Evolutionary conservation across 192 early-diverging fungal genomes (phyloP).

Genomic region (Chytriomyces hyalinus): DNA sequence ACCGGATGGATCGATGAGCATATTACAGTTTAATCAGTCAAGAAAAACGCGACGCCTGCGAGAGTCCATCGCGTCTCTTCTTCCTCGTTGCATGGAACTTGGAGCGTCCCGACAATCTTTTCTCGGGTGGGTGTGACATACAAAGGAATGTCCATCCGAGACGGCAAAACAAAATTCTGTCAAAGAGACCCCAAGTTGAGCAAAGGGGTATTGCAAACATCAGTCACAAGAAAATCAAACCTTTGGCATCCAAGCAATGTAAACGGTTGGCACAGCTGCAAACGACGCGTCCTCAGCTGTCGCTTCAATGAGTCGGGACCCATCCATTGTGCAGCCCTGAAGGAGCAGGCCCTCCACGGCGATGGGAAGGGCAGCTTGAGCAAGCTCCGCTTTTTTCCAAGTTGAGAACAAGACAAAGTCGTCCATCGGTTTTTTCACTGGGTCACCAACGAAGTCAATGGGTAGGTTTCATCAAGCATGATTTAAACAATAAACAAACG

Average conservation of each 20-base stretch:
- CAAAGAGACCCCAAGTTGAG: too few relatives aligned
- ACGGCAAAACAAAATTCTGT: constrained; percentile 1
- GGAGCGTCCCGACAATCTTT: constrained; percentile 41
- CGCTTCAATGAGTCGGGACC: constrained; percentile 43
- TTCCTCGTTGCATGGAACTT: constrained; percentile 42
- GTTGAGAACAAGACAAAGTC: constrained; percentile 46
- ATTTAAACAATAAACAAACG: constrained; percentile 34
- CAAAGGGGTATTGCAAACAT: neutral
- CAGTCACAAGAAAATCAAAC: constrained; percentile 8
- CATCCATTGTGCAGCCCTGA: constrained; percentile 61
- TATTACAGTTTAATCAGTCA: constrained; percentile 21
- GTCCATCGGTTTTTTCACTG: constrained; percentile 58
- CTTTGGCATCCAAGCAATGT: constrained; percentile 55
- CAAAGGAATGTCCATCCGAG: constrained; percentile 46
- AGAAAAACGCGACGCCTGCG: constrained; percentile 56
- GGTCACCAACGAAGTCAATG: neutral
- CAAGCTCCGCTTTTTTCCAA: constrained; percentile 37
- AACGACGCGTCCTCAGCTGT: constrained; percentile 50
- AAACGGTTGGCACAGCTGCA: constrained; percentile 45
- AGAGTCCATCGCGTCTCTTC: constrained; percentile 51
- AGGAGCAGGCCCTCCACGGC: constrained; percentile 51
- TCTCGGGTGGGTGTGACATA: constrained; percentile 50
- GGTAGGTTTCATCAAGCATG: neutral
- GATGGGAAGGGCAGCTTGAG: constrained; percentile 26
- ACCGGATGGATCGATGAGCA: too few relatives aligned